These are phyloP conservation scores for Phytophthora pisi DNA, from an alignment of 352 stramenopile genomes.

Conservation along the genomic window DNA sequence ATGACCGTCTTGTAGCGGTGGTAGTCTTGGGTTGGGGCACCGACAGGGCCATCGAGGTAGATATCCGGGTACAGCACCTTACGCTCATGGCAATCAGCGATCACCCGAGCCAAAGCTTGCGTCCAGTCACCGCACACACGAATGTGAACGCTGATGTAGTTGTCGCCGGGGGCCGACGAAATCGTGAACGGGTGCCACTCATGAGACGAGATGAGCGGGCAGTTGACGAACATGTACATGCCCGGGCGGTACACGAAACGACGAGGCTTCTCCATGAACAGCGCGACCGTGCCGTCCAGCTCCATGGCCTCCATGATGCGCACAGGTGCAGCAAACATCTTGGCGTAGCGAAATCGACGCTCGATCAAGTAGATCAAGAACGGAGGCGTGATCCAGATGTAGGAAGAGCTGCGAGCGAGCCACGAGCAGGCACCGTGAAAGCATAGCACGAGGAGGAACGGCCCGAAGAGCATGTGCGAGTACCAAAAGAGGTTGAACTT, in stretches of 20 bases:
- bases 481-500: constrained; percentile 86
- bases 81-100: constrained; percentile 66
- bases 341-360: constrained; percentile 70
- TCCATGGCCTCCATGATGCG: constrained; percentile 73
- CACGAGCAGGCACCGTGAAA: constrained; percentile 75
- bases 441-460: constrained; percentile 67
- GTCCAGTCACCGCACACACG: constrained; percentile 81
- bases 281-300: constrained; percentile 64
- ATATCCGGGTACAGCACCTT: constrained; percentile 71
- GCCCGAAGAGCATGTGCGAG: constrained; percentile 81
- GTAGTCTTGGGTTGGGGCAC: constrained; percentile 79
- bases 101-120: constrained; percentile 57
- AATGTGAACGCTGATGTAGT: constrained; percentile 85
- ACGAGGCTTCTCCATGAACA: constrained; percentile 82
- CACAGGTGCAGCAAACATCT: constrained; percentile 68
- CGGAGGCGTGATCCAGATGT: constrained; percentile 69
- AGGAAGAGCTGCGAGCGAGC: constrained; percentile 60
- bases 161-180: constrained; percentile 83
- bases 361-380: constrained; percentile 78
- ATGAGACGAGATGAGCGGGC: constrained; percentile 73
- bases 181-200: constrained; percentile 95
- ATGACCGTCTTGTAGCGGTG: constrained; percentile 79
- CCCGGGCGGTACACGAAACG: constrained; percentile 76
- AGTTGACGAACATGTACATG: constrained; percentile 92
- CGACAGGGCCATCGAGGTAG: constrained; percentile 78